Percentiles rank a stretch among this genome's conserved stretches.
phyloP scores from a whole-genome alignment of 2,329 filamentous ascomycete genomes.

The Stagonosporopsis vannaccii region DNA sequence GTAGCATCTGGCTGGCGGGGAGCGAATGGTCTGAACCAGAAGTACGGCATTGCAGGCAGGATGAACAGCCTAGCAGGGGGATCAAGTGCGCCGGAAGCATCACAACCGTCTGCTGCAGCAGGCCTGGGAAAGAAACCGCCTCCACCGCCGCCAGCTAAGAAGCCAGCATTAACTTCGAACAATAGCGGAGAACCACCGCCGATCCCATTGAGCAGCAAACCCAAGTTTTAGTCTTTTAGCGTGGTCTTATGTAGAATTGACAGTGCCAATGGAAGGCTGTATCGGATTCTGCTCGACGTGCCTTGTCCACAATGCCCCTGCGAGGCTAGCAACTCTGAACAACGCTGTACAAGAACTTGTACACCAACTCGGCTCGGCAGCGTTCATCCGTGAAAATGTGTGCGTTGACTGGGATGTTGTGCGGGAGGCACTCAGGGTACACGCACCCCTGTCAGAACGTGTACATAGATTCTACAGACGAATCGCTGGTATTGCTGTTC shows the following conservation, averaged over 20 bases:
- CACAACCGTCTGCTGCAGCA: conserved; percentile 38
- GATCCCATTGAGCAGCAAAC: conserved; percentile 65
- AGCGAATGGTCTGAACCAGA: conserved; percentile 66
- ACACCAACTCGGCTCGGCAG: background rate
- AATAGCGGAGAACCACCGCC: conserved; percentile 58
- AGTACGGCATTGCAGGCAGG: conserved; percentile 63
- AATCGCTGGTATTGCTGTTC: conserved; percentile 6
- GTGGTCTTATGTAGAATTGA: background rate
- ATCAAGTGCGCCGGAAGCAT: conserved; percentile 30
- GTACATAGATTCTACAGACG: conserved; percentile 1
- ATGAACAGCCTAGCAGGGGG: conserved; percentile 53
- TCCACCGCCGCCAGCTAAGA: conserved; percentile 64
- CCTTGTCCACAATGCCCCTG: background rate
- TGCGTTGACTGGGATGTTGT: background rate
- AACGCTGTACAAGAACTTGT: background rate
- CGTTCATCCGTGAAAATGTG: background rate
- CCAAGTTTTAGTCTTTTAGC: conserved; percentile 44
- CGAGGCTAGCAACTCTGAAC: background rate
- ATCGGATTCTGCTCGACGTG: background rate
- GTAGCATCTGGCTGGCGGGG: conserved; percentile 66
- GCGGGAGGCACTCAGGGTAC: conserved; percentile 4
- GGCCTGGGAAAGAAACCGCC: conserved; percentile 62
- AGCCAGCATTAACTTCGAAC: conserved; percentile 54
- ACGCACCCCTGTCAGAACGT: conserved; percentile 10
- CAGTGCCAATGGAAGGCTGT: background rate